These are phyloP conservation scores for Fonsecaea pedrosoi DNA, from an alignment of 2,329 filamentous ascomycete genomes.

Conservation along the genomic window DNA sequence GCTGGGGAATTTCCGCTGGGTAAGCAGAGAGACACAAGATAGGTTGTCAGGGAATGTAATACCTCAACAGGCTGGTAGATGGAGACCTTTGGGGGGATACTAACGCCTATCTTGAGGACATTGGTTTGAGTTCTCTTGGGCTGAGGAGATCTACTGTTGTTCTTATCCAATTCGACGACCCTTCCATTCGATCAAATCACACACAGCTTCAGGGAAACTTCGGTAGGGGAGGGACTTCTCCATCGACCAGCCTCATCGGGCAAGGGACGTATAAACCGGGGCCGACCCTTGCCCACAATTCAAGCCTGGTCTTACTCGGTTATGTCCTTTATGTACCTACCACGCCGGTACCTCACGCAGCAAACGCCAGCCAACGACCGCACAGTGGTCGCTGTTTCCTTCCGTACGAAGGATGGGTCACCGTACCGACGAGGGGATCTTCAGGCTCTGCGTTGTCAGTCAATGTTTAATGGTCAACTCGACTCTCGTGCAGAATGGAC, in stretches of 20 bases:
- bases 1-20: neutral
- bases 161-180: neutral
- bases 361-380: neutral
- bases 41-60: conserved; percentile 4
- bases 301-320: neutral
- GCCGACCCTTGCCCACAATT: neutral
- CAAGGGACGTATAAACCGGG: neutral
- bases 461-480: neutral
- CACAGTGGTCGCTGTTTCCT: neutral
- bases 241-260: conserved; percentile 31
- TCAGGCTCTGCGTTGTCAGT: neutral
- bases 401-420: neutral
- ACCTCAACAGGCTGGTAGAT: conserved; percentile 29
- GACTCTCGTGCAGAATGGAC: neutral
- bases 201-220: neutral
- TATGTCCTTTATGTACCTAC: no score
- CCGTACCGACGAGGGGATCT: neutral
- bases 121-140: neutral
- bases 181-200: neutral
- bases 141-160: neutral
- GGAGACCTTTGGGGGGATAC: conserved; percentile 15
- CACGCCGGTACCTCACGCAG: neutral
- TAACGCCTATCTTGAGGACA: neutral
- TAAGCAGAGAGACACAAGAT: neutral
- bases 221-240: conserved; percentile 20